phyloP scores from a whole-genome alignment of 345 rosid genomes.

The Salix dunnii region DNA sequence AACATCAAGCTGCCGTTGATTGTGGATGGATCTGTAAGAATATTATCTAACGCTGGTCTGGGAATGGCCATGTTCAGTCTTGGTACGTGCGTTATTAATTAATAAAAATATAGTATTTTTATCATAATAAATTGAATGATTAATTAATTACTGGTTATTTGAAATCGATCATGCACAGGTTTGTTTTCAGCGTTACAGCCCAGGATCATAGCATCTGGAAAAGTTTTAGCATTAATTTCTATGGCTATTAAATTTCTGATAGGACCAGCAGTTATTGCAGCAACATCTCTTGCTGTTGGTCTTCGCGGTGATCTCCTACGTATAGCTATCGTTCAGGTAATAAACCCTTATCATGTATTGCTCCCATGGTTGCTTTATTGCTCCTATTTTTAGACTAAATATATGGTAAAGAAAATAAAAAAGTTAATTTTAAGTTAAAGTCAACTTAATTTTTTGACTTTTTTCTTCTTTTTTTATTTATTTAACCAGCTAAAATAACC shows the following conservation, averaged over 20 bases:
- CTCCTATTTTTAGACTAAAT: no score
- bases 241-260: constrained; percentile 28
- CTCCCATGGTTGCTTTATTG: no score
- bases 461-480: no score
- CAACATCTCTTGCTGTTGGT: constrained; percentile 26
- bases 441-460: no score
- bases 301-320: constrained; percentile 28
- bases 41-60: constrained; percentile 28
- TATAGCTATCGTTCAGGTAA: constrained; percentile 32
- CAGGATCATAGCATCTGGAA: constrained; percentile 28
- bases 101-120: no score
- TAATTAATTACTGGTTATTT: not conserved
- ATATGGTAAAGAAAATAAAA: no score
- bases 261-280: constrained; percentile 25
- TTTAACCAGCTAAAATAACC: no score
- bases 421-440: no score
- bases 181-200: constrained; percentile 31
- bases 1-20: constrained; percentile 27
- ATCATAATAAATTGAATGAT: no score
- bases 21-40: constrained; percentile 18
- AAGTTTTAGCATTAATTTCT: constrained; percentile 18
- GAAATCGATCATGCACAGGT: constrained; percentile 3
- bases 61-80: constrained; percentile 33
- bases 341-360: no score
- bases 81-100: constrained; percentile 1